Base-by-base conservation (phyloP, 73 alveolate genomes). In the Loxodes magnus region DNA sequence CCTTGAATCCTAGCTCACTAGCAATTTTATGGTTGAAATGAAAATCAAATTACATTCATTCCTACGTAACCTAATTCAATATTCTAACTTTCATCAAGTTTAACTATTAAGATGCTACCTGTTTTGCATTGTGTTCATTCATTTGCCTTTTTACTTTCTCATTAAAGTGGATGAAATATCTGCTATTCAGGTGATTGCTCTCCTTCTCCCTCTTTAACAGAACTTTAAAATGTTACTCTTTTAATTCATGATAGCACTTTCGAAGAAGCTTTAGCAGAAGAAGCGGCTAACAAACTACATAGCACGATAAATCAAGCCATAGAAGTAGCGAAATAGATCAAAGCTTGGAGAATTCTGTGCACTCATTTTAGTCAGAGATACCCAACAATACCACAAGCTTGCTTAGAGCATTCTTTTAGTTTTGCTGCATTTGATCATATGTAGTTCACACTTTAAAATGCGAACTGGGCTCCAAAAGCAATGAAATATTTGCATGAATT, bases 221-320 rank as follows among this genome's bases (percentile, higher is more conserved):
- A 79, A 34, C 83, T 94, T 14, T 55, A 78, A 67, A 74, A 76
- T 35, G 74, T 91, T 0, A 84, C 91, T 38, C 42, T 94, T 22
- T 81, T 94, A 36, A 94, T 94, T 33, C 99, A 94, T 77, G 99
- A 94, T 69, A 96, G 96, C 0, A 94, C 99, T 12, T 90, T 90
- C 58, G 96, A 82, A 27, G 89, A 83, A 57, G 88, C 64, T 33
- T 54, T 83, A 53, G 14, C 46, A 31, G 71, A 67, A 41, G 95
- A 90, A 54, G 98, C 99, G 0, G 62, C 9, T 22, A 70, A 57
- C 35, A 91, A 90, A 52, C 69, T 84, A 90, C 99, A 94, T 71
- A 71, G 96, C 0, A 90, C 99, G 0, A 71, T 82, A 2, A 64
- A 84, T 24, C 81, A 94, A 56, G 98, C 99, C 22, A 86, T 93